A percentile compares a stretch with the other conserved stretches of the same genome.
phyloP scores from a whole-genome alignment of 108 stramenopile genomes.

The Nitzschia sp. region DNA sequence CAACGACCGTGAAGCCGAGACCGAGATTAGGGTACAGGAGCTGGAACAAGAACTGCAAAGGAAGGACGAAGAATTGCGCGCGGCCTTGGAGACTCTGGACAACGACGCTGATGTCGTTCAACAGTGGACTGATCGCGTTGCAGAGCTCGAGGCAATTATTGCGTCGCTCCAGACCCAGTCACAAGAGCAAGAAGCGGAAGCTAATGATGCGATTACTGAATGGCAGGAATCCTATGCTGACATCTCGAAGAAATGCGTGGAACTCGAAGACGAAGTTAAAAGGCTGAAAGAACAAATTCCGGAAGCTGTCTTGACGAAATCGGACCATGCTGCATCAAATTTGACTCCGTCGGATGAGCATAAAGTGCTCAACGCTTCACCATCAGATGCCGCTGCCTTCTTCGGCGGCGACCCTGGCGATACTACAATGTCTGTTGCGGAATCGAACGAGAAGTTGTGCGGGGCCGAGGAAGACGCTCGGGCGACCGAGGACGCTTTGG shows the following conservation, averaged over 20 bases:
- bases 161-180: constrained; percentile 42
- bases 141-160: constrained; percentile 50
- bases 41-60: neutral
- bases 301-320: neutral
- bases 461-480: neutral
- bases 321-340: neutral
- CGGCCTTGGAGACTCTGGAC: neutral
- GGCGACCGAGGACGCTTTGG: neutral
- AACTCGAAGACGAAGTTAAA: constrained; percentile 29
- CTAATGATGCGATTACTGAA: constrained; percentile 43
- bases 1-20: neutral
- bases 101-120: constrained; percentile 1
- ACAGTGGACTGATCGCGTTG: constrained; percentile 1
- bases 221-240: constrained; percentile 44
- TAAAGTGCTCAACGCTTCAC: no score
- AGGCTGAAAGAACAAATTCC: constrained; percentile 7
- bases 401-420: no score
- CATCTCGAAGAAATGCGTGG: constrained; percentile 19
- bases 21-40: neutral
- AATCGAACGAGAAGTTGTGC: no score
- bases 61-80: constrained; percentile 9
- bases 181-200: constrained; percentile 54
- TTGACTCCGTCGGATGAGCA: no score
- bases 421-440: no score
- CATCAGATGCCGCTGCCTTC: no score